A percentile compares a stretch with the other conserved stretches of the same genome.
Conservation (phyloP, 148 eudicot genomes). For the Suaeda aralocaspica region DNA sequence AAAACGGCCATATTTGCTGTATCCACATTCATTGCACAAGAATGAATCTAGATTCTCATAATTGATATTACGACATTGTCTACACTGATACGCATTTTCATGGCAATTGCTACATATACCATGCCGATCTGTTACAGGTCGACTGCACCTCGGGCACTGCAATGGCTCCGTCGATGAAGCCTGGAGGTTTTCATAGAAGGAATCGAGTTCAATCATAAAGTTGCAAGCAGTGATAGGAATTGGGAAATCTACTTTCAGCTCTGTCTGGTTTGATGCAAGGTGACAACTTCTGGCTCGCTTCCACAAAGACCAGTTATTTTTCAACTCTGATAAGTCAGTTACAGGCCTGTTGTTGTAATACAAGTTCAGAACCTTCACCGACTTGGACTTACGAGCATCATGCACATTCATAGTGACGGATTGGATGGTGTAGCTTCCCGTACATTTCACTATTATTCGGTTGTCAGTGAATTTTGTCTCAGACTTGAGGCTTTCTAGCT, state of each 20-base stretch:
- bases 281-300: slow-evolving; percentile 98
- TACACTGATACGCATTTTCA: slow-evolving; percentile 99
- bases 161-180: slow-evolving; percentile 95
- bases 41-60: slow-evolving; percentile 98
- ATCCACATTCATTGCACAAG: slow-evolving; percentile 98
- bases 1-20: slow-evolving; percentile 97
- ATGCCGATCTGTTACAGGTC: slow-evolving; percentile 96
- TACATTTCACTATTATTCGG: slow-evolving; percentile 98
- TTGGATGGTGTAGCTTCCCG: slow-evolving; percentile 98
- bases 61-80: slow-evolving; percentile 97
- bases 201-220: slow-evolving; percentile 98
- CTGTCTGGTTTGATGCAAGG: slow-evolving; percentile 90
- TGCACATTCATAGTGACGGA: slow-evolving; percentile 98
- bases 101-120: slow-evolving; percentile 97
- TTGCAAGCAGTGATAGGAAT: slow-evolving; percentile 99
- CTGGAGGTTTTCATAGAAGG: slow-evolving; percentile 97
- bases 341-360: slow-evolving; percentile 99
- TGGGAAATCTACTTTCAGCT: slow-evolving; percentile 91
- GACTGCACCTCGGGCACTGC: slow-evolving; percentile 98
- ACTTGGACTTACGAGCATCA: slow-evolving; percentile 97
- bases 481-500: slow-evolving; percentile 90
- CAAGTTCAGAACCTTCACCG: slow-evolving; percentile 96
- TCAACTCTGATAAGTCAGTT: slow-evolving; percentile 92
- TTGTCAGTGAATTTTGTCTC: slow-evolving; percentile 97
- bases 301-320: slow-evolving; percentile 98